Conservation (phyloP, 805 yeast genomes). For the Kodamaea hsintzibuensis region DNA sequence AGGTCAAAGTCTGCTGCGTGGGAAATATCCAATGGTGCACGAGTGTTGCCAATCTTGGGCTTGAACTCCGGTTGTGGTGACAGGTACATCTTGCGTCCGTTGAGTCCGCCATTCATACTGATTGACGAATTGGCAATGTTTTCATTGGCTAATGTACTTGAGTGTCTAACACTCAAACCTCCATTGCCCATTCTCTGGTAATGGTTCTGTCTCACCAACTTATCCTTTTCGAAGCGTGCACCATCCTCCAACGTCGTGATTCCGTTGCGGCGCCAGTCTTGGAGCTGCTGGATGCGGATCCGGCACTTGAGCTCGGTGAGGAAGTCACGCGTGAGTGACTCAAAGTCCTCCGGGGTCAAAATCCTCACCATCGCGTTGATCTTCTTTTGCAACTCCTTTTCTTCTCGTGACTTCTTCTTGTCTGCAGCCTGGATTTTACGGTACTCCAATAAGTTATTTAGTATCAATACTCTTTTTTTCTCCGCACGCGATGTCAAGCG, state of each 20-base stretch:
- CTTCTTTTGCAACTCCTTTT: constrained; percentile 74
- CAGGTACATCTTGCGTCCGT: constrained; percentile 25
- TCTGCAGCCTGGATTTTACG: constrained; percentile 78
- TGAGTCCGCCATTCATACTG: constrained; percentile 9
- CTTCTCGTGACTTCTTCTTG: constrained; percentile 85
- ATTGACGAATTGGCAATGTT: constrained; percentile 4
- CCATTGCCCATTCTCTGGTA: constrained; percentile 56
- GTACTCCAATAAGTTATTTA: constrained; percentile 80
- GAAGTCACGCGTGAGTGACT: constrained; percentile 69
- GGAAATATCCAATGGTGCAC: constrained; percentile 64
- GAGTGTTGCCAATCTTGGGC: constrained; percentile 45
- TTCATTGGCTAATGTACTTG: constrained; percentile 14
- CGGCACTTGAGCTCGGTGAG: constrained; percentile 77
- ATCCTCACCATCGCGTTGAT: constrained; percentile 80
- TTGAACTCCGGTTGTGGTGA: constrained; percentile 42
- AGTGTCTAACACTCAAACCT: constrained; percentile 25
- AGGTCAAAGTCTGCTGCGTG: constrained; percentile 82
- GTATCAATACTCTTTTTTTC: constrained; percentile 77
- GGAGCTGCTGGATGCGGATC: constrained; percentile 81
- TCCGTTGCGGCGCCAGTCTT: constrained; percentile 92
- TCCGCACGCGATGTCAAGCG: constrained; percentile 91
- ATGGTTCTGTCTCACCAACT: constrained; percentile 62
- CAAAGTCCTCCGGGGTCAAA: constrained; percentile 80
- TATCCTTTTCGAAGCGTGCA: constrained; percentile 83
- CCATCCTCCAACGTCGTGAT: constrained; percentile 84